Evolutionary conservation across 306 rosid genomes (phyloP), one percentile per base, ranked within the genome.

Genomic region (Bauhinia variegata): DNA sequence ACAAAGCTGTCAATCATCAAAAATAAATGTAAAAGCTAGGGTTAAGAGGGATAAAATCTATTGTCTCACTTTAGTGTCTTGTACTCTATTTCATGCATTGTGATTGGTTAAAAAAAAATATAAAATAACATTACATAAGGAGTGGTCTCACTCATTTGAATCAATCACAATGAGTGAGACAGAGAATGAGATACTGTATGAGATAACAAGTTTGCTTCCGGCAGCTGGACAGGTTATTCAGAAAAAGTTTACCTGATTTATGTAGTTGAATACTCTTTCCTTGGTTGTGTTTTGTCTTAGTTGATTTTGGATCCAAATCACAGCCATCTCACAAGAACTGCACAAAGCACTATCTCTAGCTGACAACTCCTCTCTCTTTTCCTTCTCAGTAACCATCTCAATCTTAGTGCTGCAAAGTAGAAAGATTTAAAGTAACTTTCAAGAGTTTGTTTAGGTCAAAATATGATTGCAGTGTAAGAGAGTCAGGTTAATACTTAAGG

Each of bases 271-370:
- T 47, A 87, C 80, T 67, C 28, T 75, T 12, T 86, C 96, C 70
- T 91, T 88, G 66, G 91, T 81, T 41, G 60, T 69, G 62, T 79
- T 47, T 65, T 74, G 89, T 54, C 60, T 84, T 2, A 91, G 83
- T 67, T 86, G 91, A 83, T 85, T 88, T 85, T 78, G 96, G 54
- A 84, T 53, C 97, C 97, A 91, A 74, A 84, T 33, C 66, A 88
- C 96, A 55, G 82, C 79, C 92, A 86, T 83, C 73, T 88, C 85
- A 75, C 96, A 91, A 70, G 85, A 77, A 55, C 82, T 54, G 74
- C 97, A 88, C 63, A 81, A 54, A 65, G 81, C 65, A 46, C 63
- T 58, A 33, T 81, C 80, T 42, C 59, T 44, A 39, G 54, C 89
- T 9, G 84, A 54, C 28, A 63, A 56, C 58, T 49, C 80, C 54